phyloP scores from a whole-genome alignment of 2,329 filamentous ascomycete genomes.

The Verticillium nubilum region DNA sequence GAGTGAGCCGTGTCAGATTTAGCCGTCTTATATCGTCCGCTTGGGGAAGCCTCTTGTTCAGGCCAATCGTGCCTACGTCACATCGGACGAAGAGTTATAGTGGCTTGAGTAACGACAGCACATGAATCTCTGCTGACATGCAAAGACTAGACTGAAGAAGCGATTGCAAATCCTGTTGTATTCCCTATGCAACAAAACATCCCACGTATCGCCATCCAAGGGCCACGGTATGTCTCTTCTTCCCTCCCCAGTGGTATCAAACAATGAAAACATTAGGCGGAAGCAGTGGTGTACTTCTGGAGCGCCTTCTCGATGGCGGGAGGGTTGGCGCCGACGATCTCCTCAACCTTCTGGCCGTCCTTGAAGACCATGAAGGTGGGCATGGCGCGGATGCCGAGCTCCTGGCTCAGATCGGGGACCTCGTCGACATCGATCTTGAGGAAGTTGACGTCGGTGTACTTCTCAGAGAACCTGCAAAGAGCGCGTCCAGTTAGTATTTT shows the following conservation, averaged over 20 bases:
- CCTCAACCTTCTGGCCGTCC: constrained; percentile 64
- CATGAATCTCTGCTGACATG: not conserved
- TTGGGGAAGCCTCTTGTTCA: no score
- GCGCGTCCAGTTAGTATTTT: not conserved
- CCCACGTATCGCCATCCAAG: not conserved
- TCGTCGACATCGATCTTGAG: constrained; percentile 90
- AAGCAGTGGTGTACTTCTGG: constrained; percentile 11
- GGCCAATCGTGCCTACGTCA: no score
- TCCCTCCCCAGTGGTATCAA: not conserved
- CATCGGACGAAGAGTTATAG: no score
- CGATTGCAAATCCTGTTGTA: not conserved
- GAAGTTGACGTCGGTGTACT: constrained; percentile 61
- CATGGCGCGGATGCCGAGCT: constrained; percentile 84
- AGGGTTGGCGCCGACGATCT: constrained; percentile 80
- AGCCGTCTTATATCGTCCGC: no score
- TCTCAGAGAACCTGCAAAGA: constrained; percentile 44
- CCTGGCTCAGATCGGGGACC: constrained; percentile 65
- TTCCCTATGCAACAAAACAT: not conserved
- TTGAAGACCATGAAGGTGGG: constrained; percentile 87
- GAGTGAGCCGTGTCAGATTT: no score
- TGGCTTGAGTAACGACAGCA: not conserved
- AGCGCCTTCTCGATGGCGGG: constrained; percentile 50
- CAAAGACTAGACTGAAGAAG: not conserved
- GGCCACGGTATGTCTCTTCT: not conserved
- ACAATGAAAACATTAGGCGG: not conserved